phyloP scores from a whole-genome alignment of 148 eudicot genomes.

The Rhododendron kiyosumense region DNA sequence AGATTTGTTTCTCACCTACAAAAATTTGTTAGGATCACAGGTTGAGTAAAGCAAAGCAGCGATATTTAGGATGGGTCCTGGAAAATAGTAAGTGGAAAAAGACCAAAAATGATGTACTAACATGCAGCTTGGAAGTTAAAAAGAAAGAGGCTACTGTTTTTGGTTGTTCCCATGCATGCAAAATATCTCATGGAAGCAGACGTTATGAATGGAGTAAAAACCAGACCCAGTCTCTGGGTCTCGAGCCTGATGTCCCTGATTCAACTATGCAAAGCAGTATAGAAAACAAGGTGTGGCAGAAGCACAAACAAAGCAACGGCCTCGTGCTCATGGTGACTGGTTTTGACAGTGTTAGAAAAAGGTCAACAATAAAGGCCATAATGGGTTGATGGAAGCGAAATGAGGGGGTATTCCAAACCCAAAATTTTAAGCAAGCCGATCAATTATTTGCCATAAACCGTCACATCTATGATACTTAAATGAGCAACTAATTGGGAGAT shows the following conservation, averaged over 20 bases:
- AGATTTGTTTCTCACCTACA: constrained; percentile 77
- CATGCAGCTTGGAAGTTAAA: background rate
- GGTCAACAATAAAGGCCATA: background rate
- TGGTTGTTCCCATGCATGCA: background rate
- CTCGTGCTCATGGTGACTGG: background rate
- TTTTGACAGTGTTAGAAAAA: background rate
- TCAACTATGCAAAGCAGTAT: background rate
- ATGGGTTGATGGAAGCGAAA: background rate
- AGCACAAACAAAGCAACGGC: background rate
- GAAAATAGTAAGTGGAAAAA: background rate
- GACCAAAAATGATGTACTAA: background rate
- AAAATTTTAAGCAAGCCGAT: background rate
- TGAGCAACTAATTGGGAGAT: background rate
- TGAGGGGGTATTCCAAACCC: background rate
- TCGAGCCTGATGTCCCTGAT: background rate
- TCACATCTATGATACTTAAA: background rate
- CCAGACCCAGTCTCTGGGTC: background rate
- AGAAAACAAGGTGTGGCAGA: background rate
- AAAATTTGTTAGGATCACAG: background rate
- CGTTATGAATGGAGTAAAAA: background rate
- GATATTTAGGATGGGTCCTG: background rate
- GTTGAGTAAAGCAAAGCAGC: background rate
- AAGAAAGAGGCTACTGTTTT: background rate
- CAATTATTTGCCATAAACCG: background rate
- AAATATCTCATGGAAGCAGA: background rate